A percentile compares a stretch with the other conserved stretches of the same genome.
Evolutionary conservation across 2,329 filamentous ascomycete genomes (phyloP).

Genomic region (Ilyonectria robusta): DNA sequence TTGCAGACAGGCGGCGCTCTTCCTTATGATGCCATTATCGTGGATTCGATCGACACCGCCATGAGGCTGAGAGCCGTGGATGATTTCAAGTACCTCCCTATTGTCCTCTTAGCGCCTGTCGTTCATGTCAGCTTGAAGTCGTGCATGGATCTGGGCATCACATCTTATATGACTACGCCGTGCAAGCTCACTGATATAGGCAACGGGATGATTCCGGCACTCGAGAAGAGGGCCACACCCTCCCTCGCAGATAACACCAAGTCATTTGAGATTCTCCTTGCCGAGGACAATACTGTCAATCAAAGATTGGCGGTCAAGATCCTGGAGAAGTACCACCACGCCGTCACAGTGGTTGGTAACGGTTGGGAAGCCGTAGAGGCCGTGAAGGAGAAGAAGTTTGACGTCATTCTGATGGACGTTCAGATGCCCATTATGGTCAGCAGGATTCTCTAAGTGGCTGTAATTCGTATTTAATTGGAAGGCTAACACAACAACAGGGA

Average conservation of each 20-base stretch:
- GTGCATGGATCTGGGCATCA: constrained; percentile 93
- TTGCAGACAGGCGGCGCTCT: constrained; percentile 70
- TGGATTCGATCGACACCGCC: constrained; percentile 93
- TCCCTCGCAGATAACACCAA: constrained; percentile 94
- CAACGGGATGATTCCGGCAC: constrained; percentile 94
- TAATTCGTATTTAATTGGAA: not conserved
- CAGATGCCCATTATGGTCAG: constrained; percentile 98
- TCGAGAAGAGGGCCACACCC: constrained; percentile 93
- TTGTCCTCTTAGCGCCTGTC: constrained; percentile 89
- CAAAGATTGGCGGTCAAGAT: constrained; percentile 97
- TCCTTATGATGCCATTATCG: constrained; percentile 94
- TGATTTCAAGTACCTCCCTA: constrained; percentile 97
- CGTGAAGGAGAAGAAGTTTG: constrained; percentile 93
- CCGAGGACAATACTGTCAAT: constrained; percentile 98
- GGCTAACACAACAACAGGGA: constrained; percentile 70
- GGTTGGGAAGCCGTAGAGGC: constrained; percentile 93
- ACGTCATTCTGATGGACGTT: constrained; percentile 98
- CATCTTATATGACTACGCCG: constrained; percentile 98
- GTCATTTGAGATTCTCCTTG: constrained; percentile 94
- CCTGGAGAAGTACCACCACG: constrained; percentile 95
- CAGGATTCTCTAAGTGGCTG: not conserved
- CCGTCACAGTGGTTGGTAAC: constrained; percentile 93
- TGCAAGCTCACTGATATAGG: constrained; percentile 94
- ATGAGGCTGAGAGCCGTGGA: constrained; percentile 87
- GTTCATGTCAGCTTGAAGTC: constrained; percentile 95